These are phyloP conservation scores for Trichothecium roseum DNA, from an alignment of 2,329 filamentous ascomycete species.

Conservation along the genomic window DNA sequence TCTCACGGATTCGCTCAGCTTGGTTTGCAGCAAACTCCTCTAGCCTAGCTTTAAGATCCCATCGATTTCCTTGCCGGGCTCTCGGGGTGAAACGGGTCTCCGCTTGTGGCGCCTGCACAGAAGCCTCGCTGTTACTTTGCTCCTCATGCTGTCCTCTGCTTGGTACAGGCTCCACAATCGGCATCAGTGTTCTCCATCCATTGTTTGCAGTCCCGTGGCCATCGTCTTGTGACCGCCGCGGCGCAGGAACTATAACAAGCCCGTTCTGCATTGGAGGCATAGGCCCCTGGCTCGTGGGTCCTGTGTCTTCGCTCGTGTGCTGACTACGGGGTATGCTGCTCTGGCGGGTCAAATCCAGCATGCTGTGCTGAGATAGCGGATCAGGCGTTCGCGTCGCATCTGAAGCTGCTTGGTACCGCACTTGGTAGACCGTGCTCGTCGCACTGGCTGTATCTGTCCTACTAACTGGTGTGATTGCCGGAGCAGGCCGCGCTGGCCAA, in stretches of 20 bases:
- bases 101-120: too few relatives aligned
- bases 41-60: conserved; percentile 46
- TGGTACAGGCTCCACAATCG: too few relatives aligned
- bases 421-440: conserved; percentile 53
- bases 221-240: background rate
- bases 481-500: conserved; percentile 45
- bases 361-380: conserved; percentile 15
- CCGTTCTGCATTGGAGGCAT: conserved; percentile 10
- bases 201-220: conserved; percentile 8
- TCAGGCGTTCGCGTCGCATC: conserved; percentile 39
- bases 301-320: conserved; percentile 14
- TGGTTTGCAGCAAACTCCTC: conserved; percentile 53
- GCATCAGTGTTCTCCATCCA: conserved; percentile 14
- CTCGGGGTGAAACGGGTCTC: background rate
- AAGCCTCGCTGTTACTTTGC: too few relatives aligned
- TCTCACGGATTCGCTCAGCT: conserved; percentile 49
- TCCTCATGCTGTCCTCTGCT: too few relatives aligned
- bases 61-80: conserved; percentile 20
- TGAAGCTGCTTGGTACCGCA: conserved; percentile 48
- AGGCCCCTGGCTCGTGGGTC: conserved; percentile 10
- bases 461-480: conserved; percentile 46
- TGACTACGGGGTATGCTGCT: conserved; percentile 18
- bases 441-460: conserved; percentile 53
- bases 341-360: conserved; percentile 22
- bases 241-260: conserved; percentile 5